Evolutionary conservation across 2,329 filamentous ascomycete genomes (phyloP).

Genomic region (Paraconiothyrium brasiliense): DNA sequence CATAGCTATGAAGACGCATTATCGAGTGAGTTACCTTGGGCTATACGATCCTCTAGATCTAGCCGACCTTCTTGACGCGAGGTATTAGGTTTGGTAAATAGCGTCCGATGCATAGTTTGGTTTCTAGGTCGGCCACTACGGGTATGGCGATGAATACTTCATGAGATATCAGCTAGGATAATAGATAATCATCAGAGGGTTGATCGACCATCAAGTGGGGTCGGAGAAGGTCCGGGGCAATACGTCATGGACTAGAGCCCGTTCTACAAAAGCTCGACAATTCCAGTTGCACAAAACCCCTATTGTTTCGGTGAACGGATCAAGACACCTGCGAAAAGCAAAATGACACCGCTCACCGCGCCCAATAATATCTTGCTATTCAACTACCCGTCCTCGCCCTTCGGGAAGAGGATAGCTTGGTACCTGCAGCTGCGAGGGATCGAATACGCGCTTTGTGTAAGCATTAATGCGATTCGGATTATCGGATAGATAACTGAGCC

Average conservation of each 20-base stretch:
- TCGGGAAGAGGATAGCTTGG: constrained; percentile 69
- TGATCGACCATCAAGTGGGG: neutral
- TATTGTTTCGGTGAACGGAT: neutral
- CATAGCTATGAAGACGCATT: too few relatives aligned
- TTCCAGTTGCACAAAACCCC: neutral
- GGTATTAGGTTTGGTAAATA: too few relatives aligned
- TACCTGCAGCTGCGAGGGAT: constrained; percentile 73
- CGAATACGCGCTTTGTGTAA: constrained; percentile 55
- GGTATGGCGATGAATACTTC: neutral
- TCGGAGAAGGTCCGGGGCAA: neutral
- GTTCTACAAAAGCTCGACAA: neutral
- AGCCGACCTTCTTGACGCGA: too few relatives aligned
- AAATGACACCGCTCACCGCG: constrained; percentile 11
- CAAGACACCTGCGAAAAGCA: constrained; percentile 4
- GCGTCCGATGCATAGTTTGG: too few relatives aligned
- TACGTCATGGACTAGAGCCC: neutral
- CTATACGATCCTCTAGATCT: too few relatives aligned
- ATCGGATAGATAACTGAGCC: constrained; percentile 4
- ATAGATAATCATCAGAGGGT: neutral
- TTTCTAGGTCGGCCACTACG: too few relatives aligned
- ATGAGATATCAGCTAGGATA: neutral
- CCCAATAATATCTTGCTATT: constrained; percentile 66
- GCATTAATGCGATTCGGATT: neutral
- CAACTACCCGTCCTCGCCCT: constrained; percentile 72
- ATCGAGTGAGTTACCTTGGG: too few relatives aligned